Evolutionary conservation across 2,329 filamentous ascomycete species (phyloP).

Genomic region (Claviceps sp.): DNA sequence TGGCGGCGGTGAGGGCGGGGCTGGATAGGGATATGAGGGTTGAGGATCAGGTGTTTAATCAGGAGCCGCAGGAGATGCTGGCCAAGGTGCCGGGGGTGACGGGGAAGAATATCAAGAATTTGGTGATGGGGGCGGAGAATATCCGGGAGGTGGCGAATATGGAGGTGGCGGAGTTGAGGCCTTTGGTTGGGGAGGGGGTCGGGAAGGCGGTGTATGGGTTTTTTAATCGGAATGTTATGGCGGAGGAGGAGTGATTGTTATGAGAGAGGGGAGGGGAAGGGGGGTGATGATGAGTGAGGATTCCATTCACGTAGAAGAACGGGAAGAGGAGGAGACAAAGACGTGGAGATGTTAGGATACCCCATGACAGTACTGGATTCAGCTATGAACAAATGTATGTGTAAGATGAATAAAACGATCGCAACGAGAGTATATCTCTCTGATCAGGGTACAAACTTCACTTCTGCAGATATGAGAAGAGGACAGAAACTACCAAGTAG

Average conservation of each 20-base stretch:
- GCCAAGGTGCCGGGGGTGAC: slow-evolving; percentile 72
- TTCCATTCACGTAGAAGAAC: background rate
- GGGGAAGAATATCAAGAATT: slow-evolving; percentile 57
- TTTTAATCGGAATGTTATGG: slow-evolving; percentile 54
- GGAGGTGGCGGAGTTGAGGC: slow-evolving; percentile 56
- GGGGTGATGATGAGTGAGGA: background rate
- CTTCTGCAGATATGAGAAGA: no score
- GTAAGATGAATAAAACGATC: background rate
- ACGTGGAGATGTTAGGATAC: no score
- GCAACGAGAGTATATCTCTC: slow-evolving; percentile 4
- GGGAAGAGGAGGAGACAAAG: background rate
- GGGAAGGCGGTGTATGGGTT: slow-evolving; percentile 64
- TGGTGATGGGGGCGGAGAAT: slow-evolving; percentile 62
- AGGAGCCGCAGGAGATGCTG: slow-evolving; percentile 83
- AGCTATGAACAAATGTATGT: background rate
- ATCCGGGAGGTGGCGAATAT: slow-evolving; percentile 79
- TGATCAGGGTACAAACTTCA: no score
- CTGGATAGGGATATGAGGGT: slow-evolving; percentile 43
- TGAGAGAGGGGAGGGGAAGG: background rate
- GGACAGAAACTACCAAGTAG: no score
- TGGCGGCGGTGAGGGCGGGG: slow-evolving; percentile 72
- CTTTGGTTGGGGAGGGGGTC: slow-evolving; percentile 63
- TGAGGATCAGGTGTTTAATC: slow-evolving; percentile 63
- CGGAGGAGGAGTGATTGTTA: slow-evolving; percentile 22
- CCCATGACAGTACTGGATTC: no score